A percentile compares a stretch with the other conserved stretches of the same genome.
Evolutionary conservation across 2,329 filamentous ascomycete genomes (phyloP).

Genomic region (Leptoxyphium fumago): DNA sequence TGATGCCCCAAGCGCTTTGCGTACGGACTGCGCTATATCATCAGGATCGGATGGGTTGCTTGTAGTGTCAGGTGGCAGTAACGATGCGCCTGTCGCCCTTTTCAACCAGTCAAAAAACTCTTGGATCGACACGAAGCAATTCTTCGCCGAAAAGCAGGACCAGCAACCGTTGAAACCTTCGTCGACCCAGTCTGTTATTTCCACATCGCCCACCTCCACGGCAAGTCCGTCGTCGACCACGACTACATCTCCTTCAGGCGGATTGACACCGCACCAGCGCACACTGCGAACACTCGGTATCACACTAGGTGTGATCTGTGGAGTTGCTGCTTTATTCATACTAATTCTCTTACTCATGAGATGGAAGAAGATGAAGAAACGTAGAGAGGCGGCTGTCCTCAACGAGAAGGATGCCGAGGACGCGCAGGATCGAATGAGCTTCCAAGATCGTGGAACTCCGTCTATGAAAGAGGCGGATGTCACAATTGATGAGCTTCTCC

Average conservation of each 20-base stretch:
- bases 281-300: slow-evolving; percentile 58
- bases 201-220: slow-evolving; percentile 15
- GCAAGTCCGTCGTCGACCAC: slow-evolving; percentile 18
- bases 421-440: slow-evolving; percentile 27
- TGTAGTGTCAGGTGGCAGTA: slow-evolving; percentile 63
- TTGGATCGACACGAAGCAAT: slow-evolving; percentile 58
- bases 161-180: slow-evolving; percentile 18
- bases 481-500: slow-evolving; percentile 18
- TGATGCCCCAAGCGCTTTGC: slow-evolving; percentile 48
- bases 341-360: slow-evolving; percentile 55
- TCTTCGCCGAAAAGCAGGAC: slow-evolving; percentile 38
- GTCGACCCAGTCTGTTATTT: slow-evolving; percentile 11
- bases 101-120: slow-evolving; percentile 63
- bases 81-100: slow-evolving; percentile 52
- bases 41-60: slow-evolving; percentile 50
- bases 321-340: slow-evolving; percentile 54
- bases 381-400: slow-evolving; percentile 21
- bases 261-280: slow-evolving; percentile 14
- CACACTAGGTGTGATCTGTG: slow-evolving; percentile 67
- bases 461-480: slow-evolving; percentile 38
- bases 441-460: slow-evolving; percentile 35
- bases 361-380: slow-evolving; percentile 44
- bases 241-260: slow-evolving; percentile 4
- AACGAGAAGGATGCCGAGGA: slow-evolving; percentile 29
- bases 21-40: slow-evolving; percentile 59